These are phyloP conservation scores for Mycothermus thermophilus DNA, from an alignment of 495 filamentous ascomycete species.

Conservation along the genomic window DNA sequence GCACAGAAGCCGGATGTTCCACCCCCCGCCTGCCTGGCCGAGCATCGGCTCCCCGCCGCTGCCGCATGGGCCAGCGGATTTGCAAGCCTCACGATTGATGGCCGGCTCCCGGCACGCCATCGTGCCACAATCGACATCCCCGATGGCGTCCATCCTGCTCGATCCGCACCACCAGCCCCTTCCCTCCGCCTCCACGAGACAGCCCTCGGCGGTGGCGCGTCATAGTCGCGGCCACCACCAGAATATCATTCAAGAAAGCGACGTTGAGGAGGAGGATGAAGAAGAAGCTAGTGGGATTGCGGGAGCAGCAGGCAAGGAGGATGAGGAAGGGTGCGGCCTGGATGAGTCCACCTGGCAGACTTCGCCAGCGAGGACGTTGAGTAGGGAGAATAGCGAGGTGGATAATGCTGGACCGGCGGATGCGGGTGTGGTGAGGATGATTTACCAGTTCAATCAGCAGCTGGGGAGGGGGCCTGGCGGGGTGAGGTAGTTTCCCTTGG, in stretches of 20 bases:
- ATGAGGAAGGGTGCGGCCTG: slow-evolving; percentile 36
- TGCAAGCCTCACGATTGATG: slow-evolving; percentile 37
- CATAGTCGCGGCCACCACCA: slow-evolving; percentile 30
- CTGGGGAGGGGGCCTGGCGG: slow-evolving; percentile 38
- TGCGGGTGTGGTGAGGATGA: slow-evolving; percentile 65
- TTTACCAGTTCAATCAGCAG: slow-evolving; percentile 86
- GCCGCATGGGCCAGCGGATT: slow-evolving; percentile 41
- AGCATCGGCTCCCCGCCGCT: slow-evolving; percentile 50
- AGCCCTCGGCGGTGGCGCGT: slow-evolving; percentile 15
- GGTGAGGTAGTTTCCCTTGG: too few species aligned
- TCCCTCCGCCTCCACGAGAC: neutral
- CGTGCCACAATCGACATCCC: slow-evolving; percentile 26
- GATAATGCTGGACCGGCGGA: slow-evolving; percentile 24
- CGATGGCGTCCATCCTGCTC: slow-evolving; percentile 61
- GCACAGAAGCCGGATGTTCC: slow-evolving; percentile 44
- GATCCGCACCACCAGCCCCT: slow-evolving; percentile 81
- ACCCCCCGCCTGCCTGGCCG: slow-evolving; percentile 69
- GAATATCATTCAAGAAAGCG: slow-evolving; percentile 20
- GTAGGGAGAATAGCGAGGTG: slow-evolving; percentile 26
- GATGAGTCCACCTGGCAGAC: slow-evolving; percentile 43
- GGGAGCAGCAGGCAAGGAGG: slow-evolving; percentile 63
- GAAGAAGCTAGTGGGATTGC: slow-evolving; percentile 53
- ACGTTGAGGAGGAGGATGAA: slow-evolving; percentile 38
- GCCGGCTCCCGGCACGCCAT: slow-evolving; percentile 27
- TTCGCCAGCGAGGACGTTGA: slow-evolving; percentile 27